Conservation (phyloP, 139 green algal genomes). For the Ulvella scutata region DNA sequence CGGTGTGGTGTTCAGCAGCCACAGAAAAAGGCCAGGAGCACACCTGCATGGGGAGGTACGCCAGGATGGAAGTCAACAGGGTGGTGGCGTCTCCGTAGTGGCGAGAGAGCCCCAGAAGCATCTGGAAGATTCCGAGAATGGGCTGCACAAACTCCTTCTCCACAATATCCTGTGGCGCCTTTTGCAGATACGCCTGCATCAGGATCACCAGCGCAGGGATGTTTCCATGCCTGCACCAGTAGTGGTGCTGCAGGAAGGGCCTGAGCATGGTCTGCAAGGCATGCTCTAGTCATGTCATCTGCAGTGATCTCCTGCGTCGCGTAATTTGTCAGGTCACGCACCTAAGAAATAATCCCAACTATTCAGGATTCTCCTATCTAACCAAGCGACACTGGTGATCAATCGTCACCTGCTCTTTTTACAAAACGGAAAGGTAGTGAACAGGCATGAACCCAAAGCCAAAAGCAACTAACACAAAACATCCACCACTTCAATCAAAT, state of each 20-base stretch:
- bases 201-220: constrained; percentile 82
- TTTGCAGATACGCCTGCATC: constrained; percentile 81
- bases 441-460: too few relatives aligned
- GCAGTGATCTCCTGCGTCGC: too few relatives aligned
- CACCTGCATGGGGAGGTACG: constrained; percentile 28
- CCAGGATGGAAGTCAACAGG: constrained; percentile 70
- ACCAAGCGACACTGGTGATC: too few relatives aligned
- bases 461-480: too few relatives aligned
- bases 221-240: constrained; percentile 89
- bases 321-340: too few relatives aligned
- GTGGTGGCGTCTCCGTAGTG: constrained; percentile 86
- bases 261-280: constrained; percentile 78
- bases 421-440: too few relatives aligned
- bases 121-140: constrained; percentile 87
- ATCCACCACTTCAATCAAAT: too few relatives aligned
- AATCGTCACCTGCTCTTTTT: too few relatives aligned
- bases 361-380: too few relatives aligned
- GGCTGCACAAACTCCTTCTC: constrained; percentile 42
- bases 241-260: constrained; percentile 29
- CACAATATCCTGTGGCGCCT: constrained; percentile 44
- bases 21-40: not conserved
- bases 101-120: constrained; percentile 64
- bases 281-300: too few relatives aligned
- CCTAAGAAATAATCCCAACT: too few relatives aligned
- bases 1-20: too few relatives aligned